Base-by-base conservation (phyloP, 2,329 filamentous ascomycete species). In the Penicillium crustosum region DNA sequence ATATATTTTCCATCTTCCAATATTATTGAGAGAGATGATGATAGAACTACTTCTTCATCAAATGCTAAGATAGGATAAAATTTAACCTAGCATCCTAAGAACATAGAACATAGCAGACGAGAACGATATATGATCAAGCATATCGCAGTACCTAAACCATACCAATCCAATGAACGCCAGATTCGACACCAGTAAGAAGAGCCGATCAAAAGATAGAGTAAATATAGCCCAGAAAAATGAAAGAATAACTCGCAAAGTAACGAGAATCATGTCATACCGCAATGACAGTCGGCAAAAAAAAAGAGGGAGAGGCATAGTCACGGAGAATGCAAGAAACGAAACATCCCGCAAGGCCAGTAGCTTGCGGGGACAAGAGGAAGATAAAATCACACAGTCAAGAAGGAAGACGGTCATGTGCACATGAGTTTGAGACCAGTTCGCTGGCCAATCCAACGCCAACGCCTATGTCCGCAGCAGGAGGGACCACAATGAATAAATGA, bases 401-500 rank as follows among this genome's bases (percentile, higher is more conserved):
- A 65, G 44, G 50, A 62, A 60, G 58, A 62, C 49, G 52, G 61
- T 68, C 66, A 56, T 68, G 61, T 65, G 62, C 64, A 66, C 65
- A 60, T 66, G 59, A 67, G 54, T 55, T 53, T 57, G 49, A 63
- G 62, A 55, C 58, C 45, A 60, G 39, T 57, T 61, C 51, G 42
- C 57, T 10, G 59, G 61, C 54, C 55, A 27, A 53, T 59, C 59
- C 45, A 67, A 68, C 66, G 59, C 66, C 61, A 64, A 67, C 65
- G 66, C 66, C 63, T 57, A 58, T 49, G 54, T 57, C 59, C 60
- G 45, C 49, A 59, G 33, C 49, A 49, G 38, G 12, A 60, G 57
- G 55, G 55, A 61, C 51, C 62, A 61, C 54, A 53, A 62, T 60
- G 55, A 49, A 65, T 57, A 55, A 61, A 67, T 59, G 47, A 43